Evolutionary conservation across 208 protist species (phyloP).

Genomic region (Wallacemonas rigidus): DNA sequence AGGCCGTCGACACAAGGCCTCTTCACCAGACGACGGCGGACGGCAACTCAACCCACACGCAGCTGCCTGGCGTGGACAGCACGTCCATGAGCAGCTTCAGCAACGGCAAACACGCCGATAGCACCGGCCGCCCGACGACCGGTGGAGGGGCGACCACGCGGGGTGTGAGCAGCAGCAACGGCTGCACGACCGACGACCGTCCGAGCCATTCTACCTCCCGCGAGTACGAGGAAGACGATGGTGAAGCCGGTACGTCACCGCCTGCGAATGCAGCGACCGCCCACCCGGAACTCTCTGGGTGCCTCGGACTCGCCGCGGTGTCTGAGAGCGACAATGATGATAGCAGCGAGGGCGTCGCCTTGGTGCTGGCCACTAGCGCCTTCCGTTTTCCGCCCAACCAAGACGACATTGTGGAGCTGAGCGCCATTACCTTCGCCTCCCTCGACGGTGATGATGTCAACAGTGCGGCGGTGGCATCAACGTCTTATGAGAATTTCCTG

Average conservation of each 20-base stretch:
- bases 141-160: slow-evolving; percentile 1
- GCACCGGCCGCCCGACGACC: slow-evolving; percentile 9
- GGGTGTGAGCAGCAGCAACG: slow-evolving; percentile 30
- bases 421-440: slow-evolving; percentile 9
- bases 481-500: slow-evolving; percentile 17
- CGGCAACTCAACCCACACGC: background rate
- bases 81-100: slow-evolving; percentile 11
- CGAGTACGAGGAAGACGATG: slow-evolving; percentile 16
- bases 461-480: background rate
- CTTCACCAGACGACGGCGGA: background rate
- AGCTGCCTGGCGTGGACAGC: slow-evolving; percentile 8
- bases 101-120: slow-evolving; percentile 10
- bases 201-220: slow-evolving; percentile 18
- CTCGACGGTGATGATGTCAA: slow-evolving; percentile 2
- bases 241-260: background rate
- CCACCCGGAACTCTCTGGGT: background rate
- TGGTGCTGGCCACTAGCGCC: background rate
- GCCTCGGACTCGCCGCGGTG: background rate
- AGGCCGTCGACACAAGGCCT: background rate
- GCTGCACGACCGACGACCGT: slow-evolving; percentile 26
- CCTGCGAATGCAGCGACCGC: background rate
- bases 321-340: background rate
- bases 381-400: slow-evolving; percentile 1
- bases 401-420: slow-evolving; percentile 3
- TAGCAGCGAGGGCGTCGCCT: background rate